A percentile compares a stretch with the other conserved stretches of the same genome.
These are phyloP conservation scores for Monosporozyma siamensis DNA, from an alignment of 805 yeast genomes.

Conservation along the genomic window DNA sequence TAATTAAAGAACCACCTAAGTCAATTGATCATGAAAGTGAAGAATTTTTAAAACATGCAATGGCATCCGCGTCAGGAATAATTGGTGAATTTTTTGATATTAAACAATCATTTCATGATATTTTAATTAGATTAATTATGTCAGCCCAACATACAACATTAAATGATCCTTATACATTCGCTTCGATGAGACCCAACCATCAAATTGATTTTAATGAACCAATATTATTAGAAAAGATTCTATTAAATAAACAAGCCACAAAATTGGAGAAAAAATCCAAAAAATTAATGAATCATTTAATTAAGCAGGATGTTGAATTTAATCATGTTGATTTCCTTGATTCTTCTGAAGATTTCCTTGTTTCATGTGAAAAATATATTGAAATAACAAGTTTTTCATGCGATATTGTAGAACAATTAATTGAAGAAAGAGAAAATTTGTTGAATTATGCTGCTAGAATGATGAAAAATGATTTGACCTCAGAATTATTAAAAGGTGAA, in stretches of 20 bases:
- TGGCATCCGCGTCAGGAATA: slow-evolving; percentile 20
- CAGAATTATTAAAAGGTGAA: slow-evolving; percentile 45
- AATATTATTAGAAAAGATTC: slow-evolving; percentile 7
- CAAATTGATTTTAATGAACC: slow-evolving; percentile 28
- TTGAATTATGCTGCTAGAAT: slow-evolving; percentile 67
- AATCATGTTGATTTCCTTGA: slow-evolving; percentile 31
- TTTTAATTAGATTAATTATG: slow-evolving; percentile 49
- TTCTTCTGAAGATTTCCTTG: slow-evolving; percentile 24
- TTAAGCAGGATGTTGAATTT: slow-evolving; percentile 37
- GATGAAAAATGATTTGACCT: slow-evolving; percentile 64
- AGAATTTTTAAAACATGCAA: slow-evolving; percentile 26
- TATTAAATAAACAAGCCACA: slow-evolving; percentile 5
- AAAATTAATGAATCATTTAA: slow-evolving; percentile 38
- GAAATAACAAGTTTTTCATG: slow-evolving; percentile 31
- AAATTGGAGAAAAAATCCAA: slow-evolving; percentile 23
- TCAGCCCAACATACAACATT: slow-evolving; percentile 61
- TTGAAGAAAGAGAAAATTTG: slow-evolving; percentile 62
- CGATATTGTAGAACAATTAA: slow-evolving; percentile 44
- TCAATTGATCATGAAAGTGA: slow-evolving; percentile 24
- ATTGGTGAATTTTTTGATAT: slow-evolving; percentile 62
- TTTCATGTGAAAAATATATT: slow-evolving; percentile 28
- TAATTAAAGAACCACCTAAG: slow-evolving; percentile 14
- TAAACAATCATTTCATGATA: slow-evolving; percentile 64
- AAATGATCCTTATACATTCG: slow-evolving; percentile 67
- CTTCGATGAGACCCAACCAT: slow-evolving; percentile 49